Evolutionary conservation across 73 alveolate genomes (phyloP).

Genomic region (Tetrahymena malaccensis): DNA sequence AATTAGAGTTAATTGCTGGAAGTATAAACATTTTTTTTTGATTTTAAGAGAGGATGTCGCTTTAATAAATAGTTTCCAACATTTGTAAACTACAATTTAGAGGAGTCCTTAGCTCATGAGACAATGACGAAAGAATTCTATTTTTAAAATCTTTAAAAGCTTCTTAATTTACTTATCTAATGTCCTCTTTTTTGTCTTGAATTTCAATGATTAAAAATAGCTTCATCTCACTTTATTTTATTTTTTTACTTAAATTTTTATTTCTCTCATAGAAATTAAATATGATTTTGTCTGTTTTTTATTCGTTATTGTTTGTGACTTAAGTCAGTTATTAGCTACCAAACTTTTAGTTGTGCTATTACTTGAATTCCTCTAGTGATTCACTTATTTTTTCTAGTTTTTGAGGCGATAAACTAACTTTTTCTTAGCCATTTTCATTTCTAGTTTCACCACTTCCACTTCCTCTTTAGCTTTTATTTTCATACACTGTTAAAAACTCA

Average conservation of each 20-base stretch:
- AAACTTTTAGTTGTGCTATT: neutral
- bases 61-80: neutral
- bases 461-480: neutral
- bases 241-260: neutral
- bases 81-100: neutral
- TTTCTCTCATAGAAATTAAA: neutral
- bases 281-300: neutral
- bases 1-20: neutral
- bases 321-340: neutral
- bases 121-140: neutral
- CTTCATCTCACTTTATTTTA: neutral
- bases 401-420: neutral
- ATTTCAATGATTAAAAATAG: neutral
- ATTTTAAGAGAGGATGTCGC: neutral
- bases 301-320: neutral
- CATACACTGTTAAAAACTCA: neutral
- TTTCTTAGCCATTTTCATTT: neutral
- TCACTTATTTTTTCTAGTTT: neutral
- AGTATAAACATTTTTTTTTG: neutral
- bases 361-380: neutral
- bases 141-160: neutral
- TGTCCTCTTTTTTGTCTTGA: neutral
- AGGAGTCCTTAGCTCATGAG: neutral
- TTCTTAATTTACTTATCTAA: neutral
- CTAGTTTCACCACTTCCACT: neutral